Percentiles rank a stretch among this genome's conserved stretches.
Evolutionary conservation across 1,284 basidiomycete genomes (phyloP).

Genomic region (Puccinia coronata): DNA sequence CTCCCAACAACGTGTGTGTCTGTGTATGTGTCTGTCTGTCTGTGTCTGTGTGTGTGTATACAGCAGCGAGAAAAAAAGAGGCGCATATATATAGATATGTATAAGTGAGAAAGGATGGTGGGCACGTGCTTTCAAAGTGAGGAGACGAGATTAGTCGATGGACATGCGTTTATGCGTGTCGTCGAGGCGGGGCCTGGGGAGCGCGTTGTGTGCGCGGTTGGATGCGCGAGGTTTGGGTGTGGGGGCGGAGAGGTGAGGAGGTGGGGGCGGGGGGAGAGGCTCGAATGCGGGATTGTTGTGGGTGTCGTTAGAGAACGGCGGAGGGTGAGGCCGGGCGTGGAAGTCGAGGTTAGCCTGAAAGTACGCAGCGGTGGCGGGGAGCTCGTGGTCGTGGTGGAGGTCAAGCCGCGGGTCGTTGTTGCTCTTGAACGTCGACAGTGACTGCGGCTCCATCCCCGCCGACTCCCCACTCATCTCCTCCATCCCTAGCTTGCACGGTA

Average conservation of each 20-base stretch:
- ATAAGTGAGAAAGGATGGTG: too few species aligned
- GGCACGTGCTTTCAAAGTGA: too few species aligned
- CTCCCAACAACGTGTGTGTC: too few species aligned
- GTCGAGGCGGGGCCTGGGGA: neutral
- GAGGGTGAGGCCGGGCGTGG: neutral
- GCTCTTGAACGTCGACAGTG: neutral
- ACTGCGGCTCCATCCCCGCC: neutral
- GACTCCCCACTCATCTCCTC: too few species aligned
- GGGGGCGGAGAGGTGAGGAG: neutral
- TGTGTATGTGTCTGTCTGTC: too few species aligned
- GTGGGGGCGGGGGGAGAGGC: neutral
- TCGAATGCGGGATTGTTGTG: neutral
- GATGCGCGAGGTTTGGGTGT: neutral
- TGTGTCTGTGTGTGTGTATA: too few species aligned
- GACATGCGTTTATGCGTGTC: slow-evolving; percentile 24
- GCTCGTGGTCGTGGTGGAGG: too few species aligned
- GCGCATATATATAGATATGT: too few species aligned
- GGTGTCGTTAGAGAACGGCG: neutral
- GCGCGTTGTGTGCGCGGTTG: neutral
- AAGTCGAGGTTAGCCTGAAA: neutral
- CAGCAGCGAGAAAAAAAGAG: too few species aligned
- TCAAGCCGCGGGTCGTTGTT: slow-evolving; percentile 1
- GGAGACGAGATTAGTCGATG: slow-evolving; percentile 17
- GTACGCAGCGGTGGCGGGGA: neutral
- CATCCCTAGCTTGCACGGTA: too few species aligned